Base-by-base conservation (phyloP, 371 early-diverging fungal genomes). In the Gilbertella persicaria region DNA sequence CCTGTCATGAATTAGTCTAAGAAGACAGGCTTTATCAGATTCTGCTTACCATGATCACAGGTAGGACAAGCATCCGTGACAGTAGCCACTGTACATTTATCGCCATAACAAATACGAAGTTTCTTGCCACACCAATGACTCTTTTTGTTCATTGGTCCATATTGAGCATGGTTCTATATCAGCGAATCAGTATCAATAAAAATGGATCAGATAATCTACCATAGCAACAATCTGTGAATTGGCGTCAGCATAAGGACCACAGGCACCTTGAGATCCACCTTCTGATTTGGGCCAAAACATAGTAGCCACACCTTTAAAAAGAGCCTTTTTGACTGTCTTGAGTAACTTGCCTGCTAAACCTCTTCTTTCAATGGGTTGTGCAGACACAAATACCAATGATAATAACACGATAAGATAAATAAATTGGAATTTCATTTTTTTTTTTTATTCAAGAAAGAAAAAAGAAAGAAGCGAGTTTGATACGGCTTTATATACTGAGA, bases 121-220 rank as follows among this genome's bases (percentile, higher is more conserved):
- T 58, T 55, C 49, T 75, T 71, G 29, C 62, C 62, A 55, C 76
- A 75, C 69, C 67, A 71, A 17, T 53, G 33, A 46, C 76, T 75
- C 50, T 62, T 69, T 24, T 29, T 36, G 38, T 48, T 47, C 41
- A 53, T 23, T 40, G 67, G 50, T 16, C 76, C 76, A 45, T 71
- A 75, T 33, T 71, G 72, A 19, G 47, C 49, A 12, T 33, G 39
- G 40, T 71, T 75, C 67, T 70, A 60, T 13, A 25, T 36, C 17
- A 19, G 14, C 23, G 13, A 5, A 35, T 21, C 12, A 23, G 16
- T 21, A 29, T 54, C 7, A 53, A 20, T 7, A 30, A 30, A 30
- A 30, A 30, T 7, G 30, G 30, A 30, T 8, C 8, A 30, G 2
- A 20, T 21, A 14, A 35, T 30, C 38, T 69, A 65, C 69, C 67